A percentile compares a stretch with the other conserved stretches of the same genome.
These are phyloP conservation scores for Neolecta irregularis DNA, from an alignment of 1,139 yeast genomes.

Conservation along the genomic window DNA sequence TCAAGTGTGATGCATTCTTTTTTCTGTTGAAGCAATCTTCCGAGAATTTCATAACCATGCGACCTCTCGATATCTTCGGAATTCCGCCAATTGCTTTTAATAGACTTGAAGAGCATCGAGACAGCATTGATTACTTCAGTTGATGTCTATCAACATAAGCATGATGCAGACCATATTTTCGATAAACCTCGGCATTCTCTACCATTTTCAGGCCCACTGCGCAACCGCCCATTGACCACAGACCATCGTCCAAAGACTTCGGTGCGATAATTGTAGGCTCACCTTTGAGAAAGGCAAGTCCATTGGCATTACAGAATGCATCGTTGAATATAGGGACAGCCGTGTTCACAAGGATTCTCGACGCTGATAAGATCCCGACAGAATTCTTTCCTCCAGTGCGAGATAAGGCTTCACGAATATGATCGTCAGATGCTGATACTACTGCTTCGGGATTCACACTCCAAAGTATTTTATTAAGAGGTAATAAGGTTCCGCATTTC, in stretches of 20 bases:
- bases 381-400: no score
- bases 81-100: constrained; percentile 22
- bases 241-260: constrained; percentile 18
- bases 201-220: constrained; percentile 23
- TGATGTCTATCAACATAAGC: constrained; percentile 17
- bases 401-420: no score
- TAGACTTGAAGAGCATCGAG: constrained; percentile 23
- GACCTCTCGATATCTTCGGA: constrained; percentile 28
- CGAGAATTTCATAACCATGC: constrained; percentile 31
- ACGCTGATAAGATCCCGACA: no score
- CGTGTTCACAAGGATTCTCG: constrained; percentile 15
- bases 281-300: constrained; percentile 14
- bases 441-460: constrained; percentile 14
- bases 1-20: constrained; percentile 19
- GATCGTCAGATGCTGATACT: no score
- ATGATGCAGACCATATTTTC: no score
- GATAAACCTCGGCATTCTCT: no score
- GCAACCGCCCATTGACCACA: constrained; percentile 27
- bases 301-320: constrained; percentile 11
- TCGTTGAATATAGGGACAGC: constrained; percentile 15
- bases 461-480: constrained; percentile 14
- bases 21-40: constrained; percentile 27
- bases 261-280: constrained; percentile 16
- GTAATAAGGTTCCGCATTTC: constrained; percentile 13
- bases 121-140: constrained; percentile 20